These are phyloP conservation scores for Claviceps humidiphila DNA, from an alignment of 2,329 filamentous ascomycete genomes.

Conservation along the genomic window DNA sequence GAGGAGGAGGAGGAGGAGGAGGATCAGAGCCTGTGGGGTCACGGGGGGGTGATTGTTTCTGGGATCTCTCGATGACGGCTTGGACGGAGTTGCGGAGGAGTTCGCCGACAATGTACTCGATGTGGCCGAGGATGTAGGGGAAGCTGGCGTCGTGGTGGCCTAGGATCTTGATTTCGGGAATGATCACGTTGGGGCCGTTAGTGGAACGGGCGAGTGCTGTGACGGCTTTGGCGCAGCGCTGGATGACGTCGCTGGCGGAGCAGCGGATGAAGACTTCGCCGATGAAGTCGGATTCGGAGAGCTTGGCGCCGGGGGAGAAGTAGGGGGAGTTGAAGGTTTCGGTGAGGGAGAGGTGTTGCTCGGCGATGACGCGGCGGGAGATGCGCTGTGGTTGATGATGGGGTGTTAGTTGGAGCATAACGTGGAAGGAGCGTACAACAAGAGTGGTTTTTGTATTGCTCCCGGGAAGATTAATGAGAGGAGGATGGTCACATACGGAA, in stretches of 20 bases:
- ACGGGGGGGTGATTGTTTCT: conserved; percentile 20
- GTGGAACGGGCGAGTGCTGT: conserved; percentile 60
- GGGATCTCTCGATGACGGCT: conserved; percentile 67
- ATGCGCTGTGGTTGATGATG: conserved; percentile 50
- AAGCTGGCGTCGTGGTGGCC: conserved; percentile 86
- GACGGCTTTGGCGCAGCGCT: conserved; percentile 66
- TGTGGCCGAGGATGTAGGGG: conserved; percentile 87
- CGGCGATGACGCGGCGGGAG: conserved; percentile 88
- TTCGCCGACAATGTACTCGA: conserved; percentile 96
- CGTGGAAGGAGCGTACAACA: background rate
- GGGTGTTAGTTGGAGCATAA: background rate
- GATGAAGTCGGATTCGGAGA: conserved; percentile 68
- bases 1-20: conserved; percentile 31
- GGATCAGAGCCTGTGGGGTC: conserved; percentile 56
- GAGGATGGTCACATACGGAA: conserved; percentile 48
- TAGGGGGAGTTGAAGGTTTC: conserved; percentile 86
- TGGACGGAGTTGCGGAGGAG: conserved; percentile 90
- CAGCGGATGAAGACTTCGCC: conserved; percentile 93
- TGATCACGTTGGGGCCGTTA: conserved; percentile 54
- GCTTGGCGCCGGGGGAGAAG: conserved; percentile 71
- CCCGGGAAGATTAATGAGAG: too few species aligned
- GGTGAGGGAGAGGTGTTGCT: conserved; percentile 89
- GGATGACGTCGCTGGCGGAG: conserved; percentile 77
- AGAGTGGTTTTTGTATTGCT: background rate
- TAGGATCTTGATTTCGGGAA: conserved; percentile 71